These are phyloP conservation scores for Parachlorella kessleri DNA, from an alignment of 139 green algal genomes.

Conservation along the genomic window DNA sequence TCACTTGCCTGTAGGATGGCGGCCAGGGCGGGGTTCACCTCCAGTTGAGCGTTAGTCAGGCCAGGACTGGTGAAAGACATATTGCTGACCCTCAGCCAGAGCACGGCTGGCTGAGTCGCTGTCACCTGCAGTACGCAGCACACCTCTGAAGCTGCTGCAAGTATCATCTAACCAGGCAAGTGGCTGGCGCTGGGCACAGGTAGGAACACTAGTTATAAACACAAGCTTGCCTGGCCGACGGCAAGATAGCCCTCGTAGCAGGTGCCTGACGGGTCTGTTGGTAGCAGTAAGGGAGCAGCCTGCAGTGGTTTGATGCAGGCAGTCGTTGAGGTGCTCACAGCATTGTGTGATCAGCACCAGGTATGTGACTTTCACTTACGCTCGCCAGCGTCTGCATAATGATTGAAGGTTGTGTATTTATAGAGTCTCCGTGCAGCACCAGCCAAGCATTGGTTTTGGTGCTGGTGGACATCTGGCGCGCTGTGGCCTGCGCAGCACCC, in stretches of 20 bases:
- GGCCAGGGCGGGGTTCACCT: slow-evolving; percentile 7
- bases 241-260: slow-evolving; percentile 22
- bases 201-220: not conserved
- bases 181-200: not conserved
- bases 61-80: not conserved
- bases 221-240: not conserved
- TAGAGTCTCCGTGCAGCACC: not conserved
- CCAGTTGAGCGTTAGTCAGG: slow-evolving; percentile 13
- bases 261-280: not conserved
- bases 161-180: not conserved
- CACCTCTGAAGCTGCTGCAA: not conserved
- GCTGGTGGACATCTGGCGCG: not conserved
- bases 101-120: not conserved
- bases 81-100: slow-evolving; percentile 26
- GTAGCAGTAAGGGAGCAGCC: slow-evolving; percentile 17
- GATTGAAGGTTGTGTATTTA: no score
- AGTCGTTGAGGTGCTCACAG: no score
- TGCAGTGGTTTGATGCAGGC: no score
- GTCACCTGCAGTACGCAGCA: not conserved
- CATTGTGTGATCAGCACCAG: no score
- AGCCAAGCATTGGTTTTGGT: not conserved
- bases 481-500: not conserved
- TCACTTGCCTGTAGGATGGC: no score
- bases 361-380: no score
- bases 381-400: no score